phyloP scores from a whole-genome alignment of 169 alveolate species.

The Plasmodium knowlesi region DNA sequence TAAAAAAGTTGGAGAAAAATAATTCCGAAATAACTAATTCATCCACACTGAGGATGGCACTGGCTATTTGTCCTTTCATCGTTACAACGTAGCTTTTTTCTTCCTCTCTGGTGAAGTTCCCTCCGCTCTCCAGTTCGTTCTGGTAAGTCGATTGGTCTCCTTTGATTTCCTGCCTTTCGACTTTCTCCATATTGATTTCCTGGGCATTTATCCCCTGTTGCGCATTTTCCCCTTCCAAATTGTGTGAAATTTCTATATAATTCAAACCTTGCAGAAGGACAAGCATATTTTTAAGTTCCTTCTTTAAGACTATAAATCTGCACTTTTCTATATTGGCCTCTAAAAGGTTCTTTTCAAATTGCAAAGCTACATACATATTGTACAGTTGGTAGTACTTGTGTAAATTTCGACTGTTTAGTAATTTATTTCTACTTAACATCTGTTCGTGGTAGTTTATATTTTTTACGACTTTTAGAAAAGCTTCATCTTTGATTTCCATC shows the following conservation, averaged over 20 bases:
- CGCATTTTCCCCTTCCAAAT: background rate
- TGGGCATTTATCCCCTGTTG: background rate
- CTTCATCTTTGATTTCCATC: conserved; percentile 50
- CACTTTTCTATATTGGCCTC: conserved; percentile 55
- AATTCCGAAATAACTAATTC: conserved; percentile 97
- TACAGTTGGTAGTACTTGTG: conserved; percentile 47
- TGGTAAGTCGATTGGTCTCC: background rate
- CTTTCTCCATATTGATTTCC: background rate
- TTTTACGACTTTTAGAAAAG: conserved; percentile 24
- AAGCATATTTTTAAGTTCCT: conserved; percentile 71
- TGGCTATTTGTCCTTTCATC: conserved; percentile 97
- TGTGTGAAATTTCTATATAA: conserved; percentile 51
- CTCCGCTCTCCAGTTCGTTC: background rate
- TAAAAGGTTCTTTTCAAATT: conserved; percentile 45
- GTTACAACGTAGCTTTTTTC: conserved; percentile 87
- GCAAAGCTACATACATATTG: conserved; percentile 59
- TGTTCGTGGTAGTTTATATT: conserved; percentile 44
- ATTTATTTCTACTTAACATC: conserved; percentile 40
- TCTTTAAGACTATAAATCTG: conserved; percentile 56
- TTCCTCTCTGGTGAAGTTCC: background rate
- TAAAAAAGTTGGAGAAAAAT: conserved; percentile 93
- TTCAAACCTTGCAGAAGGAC: conserved; percentile 33
- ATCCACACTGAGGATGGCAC: conserved; percentile 98
- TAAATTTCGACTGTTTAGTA: conserved; percentile 38
- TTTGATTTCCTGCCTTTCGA: background rate